Evolutionary conservation across 179 eudicot species (phyloP), one percentile per base, ranked within the genome.

Genomic region (Nepenthes alata): DNA sequence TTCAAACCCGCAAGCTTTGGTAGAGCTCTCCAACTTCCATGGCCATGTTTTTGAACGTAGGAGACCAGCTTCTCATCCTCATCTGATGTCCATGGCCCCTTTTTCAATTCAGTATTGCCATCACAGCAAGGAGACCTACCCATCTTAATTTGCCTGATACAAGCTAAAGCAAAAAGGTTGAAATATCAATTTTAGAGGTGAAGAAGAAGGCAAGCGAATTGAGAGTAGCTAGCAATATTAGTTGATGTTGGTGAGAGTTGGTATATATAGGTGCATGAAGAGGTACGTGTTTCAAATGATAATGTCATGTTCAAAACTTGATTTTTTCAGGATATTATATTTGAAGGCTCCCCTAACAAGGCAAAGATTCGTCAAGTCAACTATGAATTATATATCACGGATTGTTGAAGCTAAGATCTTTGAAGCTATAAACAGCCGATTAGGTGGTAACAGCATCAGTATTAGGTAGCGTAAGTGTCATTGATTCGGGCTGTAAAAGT

Each of bases 31-130:
- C 89, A 84, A 10, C 81, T 82, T 47, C 86, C 89, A 79, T 64
- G 81, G 16, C 86, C 89, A 36, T 84, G 62, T 58, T 59, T 75
- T 48, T 79, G 70, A 60, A 84, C 81, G 75, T 81, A 71, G 54
- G 79, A 64, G 4, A 72, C 48, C 38, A 84, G 84, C 60, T 73
- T 72, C 4, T 77, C 78, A 63, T 84, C 89, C 56, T 84, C 89
- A 5, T 84, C 89, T 0, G 80, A 74, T 12, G 86, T 80, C 89
- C 89, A 84, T 47, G 89, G 89, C 53, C 89, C 89, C 64, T 81
- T 84, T 81, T 81, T 84, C 64, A 84, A 47, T 45, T 75, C 84
- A 49, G 62, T 79, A 58, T 56, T 67, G 45, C 58, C 72, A 35
- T 77, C 76, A 60, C 67, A 78, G 68, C 81, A 72, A 54, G 83